Conservation (phyloP, 2,329 filamentous ascomycete species). For the Exophiala mesophila region DNA sequence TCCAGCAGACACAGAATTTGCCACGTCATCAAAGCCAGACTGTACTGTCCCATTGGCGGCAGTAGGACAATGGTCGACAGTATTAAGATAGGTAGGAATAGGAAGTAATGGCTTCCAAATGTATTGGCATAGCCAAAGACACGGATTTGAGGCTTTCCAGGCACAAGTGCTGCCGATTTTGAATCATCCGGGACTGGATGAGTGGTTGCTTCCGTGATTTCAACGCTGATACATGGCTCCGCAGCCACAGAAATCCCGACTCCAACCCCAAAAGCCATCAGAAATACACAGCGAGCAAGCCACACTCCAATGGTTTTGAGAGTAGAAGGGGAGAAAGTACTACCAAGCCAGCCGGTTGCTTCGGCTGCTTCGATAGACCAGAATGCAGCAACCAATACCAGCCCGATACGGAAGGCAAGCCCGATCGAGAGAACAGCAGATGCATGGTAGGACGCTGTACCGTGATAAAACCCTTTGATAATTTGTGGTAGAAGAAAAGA, state of each 20-base stretch:
- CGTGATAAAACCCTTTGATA: conserved; percentile 71
- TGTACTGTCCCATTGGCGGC: conserved; percentile 89
- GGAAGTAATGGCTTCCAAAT: conserved; percentile 84
- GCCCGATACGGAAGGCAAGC: conserved; percentile 66
- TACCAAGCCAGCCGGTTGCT: conserved; percentile 72
- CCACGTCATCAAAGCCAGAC: conserved; percentile 76
- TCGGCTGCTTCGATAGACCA: conserved; percentile 89
- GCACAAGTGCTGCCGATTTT: conserved; percentile 29
- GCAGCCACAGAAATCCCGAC: conserved; percentile 81
- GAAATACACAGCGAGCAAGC: conserved; percentile 74
- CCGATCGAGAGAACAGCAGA: conserved; percentile 75
- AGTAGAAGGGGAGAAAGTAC: conserved; percentile 50
- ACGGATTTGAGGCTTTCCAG: conserved; percentile 53
- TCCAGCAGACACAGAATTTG: conserved; percentile 75
- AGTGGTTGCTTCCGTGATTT: conserved; percentile 41
- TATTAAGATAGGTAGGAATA: conserved; percentile 75
- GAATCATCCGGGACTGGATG: conserved; percentile 39
- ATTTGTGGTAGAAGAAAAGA: conserved; percentile 65
- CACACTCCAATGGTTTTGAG: conserved; percentile 72
- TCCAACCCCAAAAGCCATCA: conserved; percentile 74
- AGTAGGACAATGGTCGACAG: conserved; percentile 74
- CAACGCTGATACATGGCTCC: conserved; percentile 74
- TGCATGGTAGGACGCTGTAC: conserved; percentile 83
- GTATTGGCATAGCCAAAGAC: conserved; percentile 89
- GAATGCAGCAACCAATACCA: conserved; percentile 72